phyloP scores from a whole-genome alignment of 169 alveolate genomes.

The Plasmodium vinckei region DNA sequence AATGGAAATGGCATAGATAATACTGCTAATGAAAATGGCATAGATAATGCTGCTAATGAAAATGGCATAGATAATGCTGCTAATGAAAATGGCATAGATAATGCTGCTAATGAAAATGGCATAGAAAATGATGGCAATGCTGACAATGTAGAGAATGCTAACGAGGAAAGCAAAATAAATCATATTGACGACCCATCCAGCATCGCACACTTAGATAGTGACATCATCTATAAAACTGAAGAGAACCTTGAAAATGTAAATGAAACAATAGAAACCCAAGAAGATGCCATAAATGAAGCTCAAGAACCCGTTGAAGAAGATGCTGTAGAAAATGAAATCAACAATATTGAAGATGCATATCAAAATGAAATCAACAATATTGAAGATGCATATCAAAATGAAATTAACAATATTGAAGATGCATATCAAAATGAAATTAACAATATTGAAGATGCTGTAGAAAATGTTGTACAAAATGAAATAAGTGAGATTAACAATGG shows the following conservation, averaged over 20 bases:
- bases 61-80: not conserved
- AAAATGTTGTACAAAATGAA: too few relatives aligned
- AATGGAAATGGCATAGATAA: not conserved
- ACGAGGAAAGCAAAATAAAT: not conserved
- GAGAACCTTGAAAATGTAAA: not conserved
- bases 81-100: not conserved
- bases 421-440: too few relatives aligned
- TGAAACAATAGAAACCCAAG: not conserved
- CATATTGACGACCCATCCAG: not conserved
- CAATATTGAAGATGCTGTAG: too few relatives aligned
- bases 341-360: too few relatives aligned
- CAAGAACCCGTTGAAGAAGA: slow-evolving; percentile 11
- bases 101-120: not conserved
- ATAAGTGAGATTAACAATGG: too few relatives aligned
- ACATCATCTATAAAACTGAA: not conserved
- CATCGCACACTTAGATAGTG: not conserved
- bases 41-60: not conserved
- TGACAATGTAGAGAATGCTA: not conserved
- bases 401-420: too few relatives aligned
- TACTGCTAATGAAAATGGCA: not conserved
- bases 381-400: too few relatives aligned
- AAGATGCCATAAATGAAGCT: not conserved
- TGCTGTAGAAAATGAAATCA: too few relatives aligned
- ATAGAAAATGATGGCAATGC: not conserved
- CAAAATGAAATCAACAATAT: too few relatives aligned